Conservation (phyloP, 2,329 filamentous ascomycete genomes). For the Cladobotryum protrusum region DNA sequence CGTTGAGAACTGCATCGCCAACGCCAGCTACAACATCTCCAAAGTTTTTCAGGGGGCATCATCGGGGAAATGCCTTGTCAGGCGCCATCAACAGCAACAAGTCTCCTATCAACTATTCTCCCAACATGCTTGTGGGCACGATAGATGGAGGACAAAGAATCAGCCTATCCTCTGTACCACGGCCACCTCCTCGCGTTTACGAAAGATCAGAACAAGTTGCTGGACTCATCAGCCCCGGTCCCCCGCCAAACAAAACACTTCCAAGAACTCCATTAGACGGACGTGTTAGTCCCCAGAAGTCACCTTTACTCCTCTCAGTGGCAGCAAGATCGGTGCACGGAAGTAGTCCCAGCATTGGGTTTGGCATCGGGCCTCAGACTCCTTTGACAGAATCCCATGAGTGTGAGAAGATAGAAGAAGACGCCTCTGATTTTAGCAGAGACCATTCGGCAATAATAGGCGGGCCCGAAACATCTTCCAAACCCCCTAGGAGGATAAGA, state of each 20-base stretch:
- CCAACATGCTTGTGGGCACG: background rate
- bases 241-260: conserved; percentile 40
- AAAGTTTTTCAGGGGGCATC: background rate
- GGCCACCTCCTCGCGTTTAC: conserved; percentile 8
- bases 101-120: background rate
- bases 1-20: background rate
- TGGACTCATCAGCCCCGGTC: conserved; percentile 29
- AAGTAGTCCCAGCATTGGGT: background rate
- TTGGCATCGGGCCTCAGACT: background rate
- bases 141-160: background rate
- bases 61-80: background rate
- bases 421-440: conserved; percentile 20
- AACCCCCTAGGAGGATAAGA: conserved; percentile 6
- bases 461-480: background rate
- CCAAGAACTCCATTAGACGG: conserved; percentile 25
- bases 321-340: background rate
- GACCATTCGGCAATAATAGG: conserved; percentile 14
- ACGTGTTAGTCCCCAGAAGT: conserved; percentile 13
- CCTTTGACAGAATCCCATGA: conserved; percentile 21
- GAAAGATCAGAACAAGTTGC: conserved; percentile 13
- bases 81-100: conserved; percentile 2
- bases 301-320: background rate
- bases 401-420: conserved; percentile 26
- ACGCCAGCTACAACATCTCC: background rate
- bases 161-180: background rate